Conservation (phyloP, 345 rosid genomes). For the Gynandropsis gynandra region DNA sequence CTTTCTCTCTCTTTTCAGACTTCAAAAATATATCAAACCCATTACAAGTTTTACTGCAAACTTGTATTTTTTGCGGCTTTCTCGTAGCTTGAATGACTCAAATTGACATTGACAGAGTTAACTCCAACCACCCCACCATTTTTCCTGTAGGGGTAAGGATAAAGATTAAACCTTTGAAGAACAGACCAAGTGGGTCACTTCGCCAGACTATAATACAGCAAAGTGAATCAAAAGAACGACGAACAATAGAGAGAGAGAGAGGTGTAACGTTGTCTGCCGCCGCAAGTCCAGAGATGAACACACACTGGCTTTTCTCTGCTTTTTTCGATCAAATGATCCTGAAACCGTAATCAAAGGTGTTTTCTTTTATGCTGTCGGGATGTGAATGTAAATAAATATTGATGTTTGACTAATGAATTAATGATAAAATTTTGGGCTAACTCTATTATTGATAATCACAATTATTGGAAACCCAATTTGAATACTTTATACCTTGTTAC, state of each 20-base stretch:
- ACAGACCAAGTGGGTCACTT: constrained; percentile 33
- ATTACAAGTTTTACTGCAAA: constrained; percentile 4
- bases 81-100: constrained; percentile 1
- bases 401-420: too few relatives aligned
- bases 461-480: too few relatives aligned
- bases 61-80: constrained; percentile 10
- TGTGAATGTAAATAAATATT: too few relatives aligned
- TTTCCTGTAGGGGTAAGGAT: constrained; percentile 3
- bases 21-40: constrained; percentile 18
- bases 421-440: too few relatives aligned
- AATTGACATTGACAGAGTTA: constrained; percentile 17
- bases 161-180: constrained; percentile 34
- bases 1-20: constrained; percentile 27
- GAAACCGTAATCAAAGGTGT: too few relatives aligned
- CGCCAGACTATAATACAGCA: constrained; percentile 30
- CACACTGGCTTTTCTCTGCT: constrained; percentile 30
- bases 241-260: constrained; percentile 13
- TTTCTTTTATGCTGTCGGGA: constrained; percentile 12
- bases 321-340: background rate
- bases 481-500: too few relatives aligned
- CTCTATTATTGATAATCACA: too few relatives aligned
- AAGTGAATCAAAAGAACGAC: background rate
- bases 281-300: constrained; percentile 33
- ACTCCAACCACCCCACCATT: constrained; percentile 18
- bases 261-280: constrained; percentile 47